Percentiles rank a stretch among this genome's conserved stretches.
These are phyloP conservation scores for Tricholoma sp. DNA, from an alignment of 768 basidiomycete genomes.

Conservation along the genomic window DNA sequence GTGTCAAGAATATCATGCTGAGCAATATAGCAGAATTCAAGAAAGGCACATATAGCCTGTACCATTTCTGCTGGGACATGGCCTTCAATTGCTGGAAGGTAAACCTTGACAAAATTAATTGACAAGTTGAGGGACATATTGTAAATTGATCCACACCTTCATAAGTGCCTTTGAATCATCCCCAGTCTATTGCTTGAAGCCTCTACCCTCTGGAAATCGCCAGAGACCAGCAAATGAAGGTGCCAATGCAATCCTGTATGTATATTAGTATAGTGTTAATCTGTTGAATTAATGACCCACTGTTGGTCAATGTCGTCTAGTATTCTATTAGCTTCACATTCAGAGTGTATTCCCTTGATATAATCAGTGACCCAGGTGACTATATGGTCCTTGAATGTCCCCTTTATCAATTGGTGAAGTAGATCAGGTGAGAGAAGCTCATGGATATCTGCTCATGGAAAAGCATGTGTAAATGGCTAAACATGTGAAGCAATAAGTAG, in stretches of 20 bases:
- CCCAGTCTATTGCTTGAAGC: constrained; percentile 15
- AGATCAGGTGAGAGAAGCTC: constrained; percentile 23
- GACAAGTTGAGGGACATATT: background rate
- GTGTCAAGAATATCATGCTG: constrained; percentile 12
- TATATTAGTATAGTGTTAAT: background rate
- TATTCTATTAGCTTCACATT: constrained; percentile 14
- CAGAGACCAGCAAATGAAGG: constrained; percentile 7
- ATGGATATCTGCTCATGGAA: constrained; percentile 25
- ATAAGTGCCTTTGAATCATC: constrained; percentile 2
- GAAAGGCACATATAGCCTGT: constrained; percentile 12
- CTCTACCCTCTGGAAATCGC: constrained; percentile 7
- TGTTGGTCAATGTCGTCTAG: constrained; percentile 23
- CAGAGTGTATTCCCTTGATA: constrained; percentile 10
- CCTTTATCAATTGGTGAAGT: constrained; percentile 29
- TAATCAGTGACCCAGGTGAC: constrained; percentile 24
- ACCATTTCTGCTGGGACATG: constrained; percentile 12
- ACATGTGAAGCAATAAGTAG: background rate
- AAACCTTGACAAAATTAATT: constrained; percentile 5
- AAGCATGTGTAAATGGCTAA: constrained; percentile 25
- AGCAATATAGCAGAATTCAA: constrained; percentile 26
- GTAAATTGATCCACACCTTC: constrained; percentile 10
- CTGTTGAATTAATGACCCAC: constrained; percentile 6
- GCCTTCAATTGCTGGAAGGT: constrained; percentile 6
- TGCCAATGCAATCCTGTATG: constrained; percentile 4
- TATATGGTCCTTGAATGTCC: constrained; percentile 27